phyloP scores from a whole-genome alignment of 768 basidiomycete genomes.

The Boletus insuetus region DNA sequence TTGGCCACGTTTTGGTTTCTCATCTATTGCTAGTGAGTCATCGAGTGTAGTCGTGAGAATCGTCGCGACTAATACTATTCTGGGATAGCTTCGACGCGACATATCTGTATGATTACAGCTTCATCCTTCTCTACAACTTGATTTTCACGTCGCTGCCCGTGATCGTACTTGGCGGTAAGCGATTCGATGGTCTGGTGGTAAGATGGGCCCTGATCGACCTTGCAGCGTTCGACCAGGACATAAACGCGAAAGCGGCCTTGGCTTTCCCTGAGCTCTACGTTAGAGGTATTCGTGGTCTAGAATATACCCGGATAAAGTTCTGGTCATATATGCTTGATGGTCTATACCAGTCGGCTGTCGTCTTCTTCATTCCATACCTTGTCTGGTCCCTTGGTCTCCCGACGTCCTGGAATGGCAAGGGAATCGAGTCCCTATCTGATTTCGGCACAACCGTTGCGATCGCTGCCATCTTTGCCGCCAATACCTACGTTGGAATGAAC shows the following conservation, averaged over 20 bases:
- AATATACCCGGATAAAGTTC: conserved; percentile 89
- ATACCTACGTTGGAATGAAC: conserved; percentile 86
- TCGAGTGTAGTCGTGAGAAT: neutral
- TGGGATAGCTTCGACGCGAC: conserved; percentile 81
- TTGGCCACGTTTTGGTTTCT: conserved; percentile 93
- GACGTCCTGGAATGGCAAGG: conserved; percentile 74
- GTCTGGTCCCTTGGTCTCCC: conserved; percentile 65
- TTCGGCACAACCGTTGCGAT: conserved; percentile 92
- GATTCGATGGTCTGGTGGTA: neutral
- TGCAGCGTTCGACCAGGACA: conserved; percentile 88
- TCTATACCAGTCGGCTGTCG: conserved; percentile 84
- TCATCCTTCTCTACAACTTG: conserved; percentile 88
- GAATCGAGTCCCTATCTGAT: conserved; percentile 78
- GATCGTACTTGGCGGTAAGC: conserved; percentile 79
- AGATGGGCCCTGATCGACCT: conserved; percentile 1
- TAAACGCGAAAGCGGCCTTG: conserved; percentile 83
- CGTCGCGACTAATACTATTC: conserved; percentile 6
- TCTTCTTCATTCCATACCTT: conserved; percentile 84
- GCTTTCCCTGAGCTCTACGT: conserved; percentile 96
- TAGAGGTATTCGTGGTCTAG: conserved; percentile 88
- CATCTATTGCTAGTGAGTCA: conserved; percentile 74
- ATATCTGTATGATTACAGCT: conserved; percentile 93
- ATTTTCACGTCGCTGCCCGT: conserved; percentile 94
- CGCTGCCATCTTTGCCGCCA: conserved; percentile 84
- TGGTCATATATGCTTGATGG: conserved; percentile 96